A percentile compares a stretch with the other conserved stretches of the same genome.
Evolutionary conservation across 139 green algal genomes (phyloP).

Genomic region (Volvox africanus): DNA sequence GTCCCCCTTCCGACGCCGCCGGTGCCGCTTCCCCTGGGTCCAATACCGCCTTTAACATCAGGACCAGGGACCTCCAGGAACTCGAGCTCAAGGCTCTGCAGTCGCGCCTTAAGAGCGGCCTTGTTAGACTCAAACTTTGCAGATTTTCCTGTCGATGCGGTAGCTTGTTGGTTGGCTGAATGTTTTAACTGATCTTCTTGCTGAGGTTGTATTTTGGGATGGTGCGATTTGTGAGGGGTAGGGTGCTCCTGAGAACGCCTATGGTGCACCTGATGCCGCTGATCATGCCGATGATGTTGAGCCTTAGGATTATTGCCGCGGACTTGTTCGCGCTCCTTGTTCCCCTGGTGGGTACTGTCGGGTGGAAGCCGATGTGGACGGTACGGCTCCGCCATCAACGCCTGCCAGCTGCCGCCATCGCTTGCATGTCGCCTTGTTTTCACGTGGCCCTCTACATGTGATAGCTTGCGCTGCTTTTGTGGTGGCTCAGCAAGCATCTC

Average conservation of each 20-base stretch:
- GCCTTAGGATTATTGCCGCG: background rate
- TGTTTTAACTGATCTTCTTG: no score
- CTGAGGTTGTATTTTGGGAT: no score
- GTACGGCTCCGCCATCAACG: background rate
- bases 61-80: background rate
- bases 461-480: slow-evolving; percentile 29
- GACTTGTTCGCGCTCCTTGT: background rate
- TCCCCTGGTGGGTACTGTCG: background rate
- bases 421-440: background rate
- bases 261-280: background rate
- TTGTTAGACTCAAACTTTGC: background rate
- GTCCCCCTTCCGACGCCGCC: background rate
- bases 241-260: background rate
- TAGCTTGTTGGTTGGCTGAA: background rate
- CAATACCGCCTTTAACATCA: background rate
- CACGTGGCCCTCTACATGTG: background rate
- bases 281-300: background rate
- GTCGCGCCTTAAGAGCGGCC: slow-evolving; percentile 23
- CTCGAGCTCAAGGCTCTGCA: background rate
- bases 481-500: background rate
- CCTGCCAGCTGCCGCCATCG: background rate
- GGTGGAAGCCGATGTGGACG: background rate
- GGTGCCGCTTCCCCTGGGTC: background rate
- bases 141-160: background rate
- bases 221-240: background rate